Evolutionary conservation across 768 basidiomycete species (phyloP).

Genomic region (Lyophyllum decastes): DNA sequence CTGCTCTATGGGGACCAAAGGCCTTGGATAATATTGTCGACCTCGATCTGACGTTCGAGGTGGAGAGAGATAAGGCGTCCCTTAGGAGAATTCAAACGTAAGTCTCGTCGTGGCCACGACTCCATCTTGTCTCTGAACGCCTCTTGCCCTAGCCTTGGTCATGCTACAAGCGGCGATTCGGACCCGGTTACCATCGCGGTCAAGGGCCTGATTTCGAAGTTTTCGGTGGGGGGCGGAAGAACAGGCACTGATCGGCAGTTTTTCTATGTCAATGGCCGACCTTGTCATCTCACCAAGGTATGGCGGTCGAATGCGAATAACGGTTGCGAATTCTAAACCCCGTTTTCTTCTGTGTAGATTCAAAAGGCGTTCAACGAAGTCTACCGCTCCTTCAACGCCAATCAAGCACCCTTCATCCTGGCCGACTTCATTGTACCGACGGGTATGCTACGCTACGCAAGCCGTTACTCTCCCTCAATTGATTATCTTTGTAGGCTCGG

Average conservation of each 20-base stretch:
- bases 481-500: conserved; percentile 50
- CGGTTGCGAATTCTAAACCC: background rate
- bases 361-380: conserved; percentile 92
- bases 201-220: conserved; percentile 83
- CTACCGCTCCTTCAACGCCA: conserved; percentile 76
- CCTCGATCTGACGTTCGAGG: conserved; percentile 67
- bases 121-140: background rate
- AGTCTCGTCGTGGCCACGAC: background rate
- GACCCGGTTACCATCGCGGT: conserved; percentile 50
- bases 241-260: conserved; percentile 86
- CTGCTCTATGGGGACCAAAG: conserved; percentile 84
- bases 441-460: conserved; percentile 46
- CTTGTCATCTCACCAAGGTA: conserved; percentile 80
- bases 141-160: background rate
- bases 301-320: background rate
- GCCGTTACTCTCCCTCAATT: background rate
- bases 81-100: conserved; percentile 37
- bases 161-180: conserved; percentile 16
- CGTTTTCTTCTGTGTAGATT: conserved; percentile 43
- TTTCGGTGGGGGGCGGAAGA: conserved; percentile 72
- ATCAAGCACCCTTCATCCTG: conserved; percentile 79
- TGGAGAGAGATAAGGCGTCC: conserved; percentile 62
- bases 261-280: conserved; percentile 90
- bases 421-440: conserved; percentile 84
- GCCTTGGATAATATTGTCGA: conserved; percentile 74